These are phyloP conservation scores for Boletus rubroflammeus DNA, from an alignment of 768 basidiomycete species.

Conservation along the genomic window DNA sequence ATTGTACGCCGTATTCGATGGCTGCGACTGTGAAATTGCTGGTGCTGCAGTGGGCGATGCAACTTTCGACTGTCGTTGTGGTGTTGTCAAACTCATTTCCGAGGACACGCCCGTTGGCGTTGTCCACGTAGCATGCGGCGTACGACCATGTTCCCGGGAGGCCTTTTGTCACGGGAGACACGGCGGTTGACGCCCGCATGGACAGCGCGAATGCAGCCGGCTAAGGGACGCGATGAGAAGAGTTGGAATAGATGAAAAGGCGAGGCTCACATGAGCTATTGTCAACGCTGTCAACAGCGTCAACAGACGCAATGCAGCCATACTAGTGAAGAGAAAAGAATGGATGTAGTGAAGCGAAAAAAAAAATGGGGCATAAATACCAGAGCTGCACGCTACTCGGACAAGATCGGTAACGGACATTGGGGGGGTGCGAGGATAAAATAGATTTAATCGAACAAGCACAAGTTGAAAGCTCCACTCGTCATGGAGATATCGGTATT, in stretches of 20 bases:
- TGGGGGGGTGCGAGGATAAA: too few relatives aligned
- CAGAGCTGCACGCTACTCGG: too few relatives aligned
- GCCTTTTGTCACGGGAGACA: constrained; percentile 43
- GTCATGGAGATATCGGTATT: too few relatives aligned
- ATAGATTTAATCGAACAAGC: too few relatives aligned
- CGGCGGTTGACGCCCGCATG: not conserved
- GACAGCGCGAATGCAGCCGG: not conserved
- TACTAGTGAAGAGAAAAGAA: not conserved
- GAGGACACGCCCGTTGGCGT: constrained; percentile 62
- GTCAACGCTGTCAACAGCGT: not conserved
- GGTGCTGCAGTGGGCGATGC: constrained; percentile 54
- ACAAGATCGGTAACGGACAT: too few relatives aligned
- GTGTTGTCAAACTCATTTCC: constrained; percentile 37
- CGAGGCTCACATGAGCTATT: not conserved
- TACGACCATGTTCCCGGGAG: constrained; percentile 60
- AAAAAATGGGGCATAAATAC: not conserved
- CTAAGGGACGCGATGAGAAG: not conserved
- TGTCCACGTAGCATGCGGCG: constrained; percentile 69
- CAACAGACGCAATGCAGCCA: not conserved
- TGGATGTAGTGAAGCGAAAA: not conserved
- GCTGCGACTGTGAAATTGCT: constrained; percentile 66
- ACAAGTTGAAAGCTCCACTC: too few relatives aligned
- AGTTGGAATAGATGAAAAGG: not conserved
- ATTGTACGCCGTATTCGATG: constrained; percentile 56
- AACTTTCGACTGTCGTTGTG: constrained; percentile 55